Base-by-base conservation (phyloP, 805 yeast species). In the Nakazawaea pomicola region DNA sequence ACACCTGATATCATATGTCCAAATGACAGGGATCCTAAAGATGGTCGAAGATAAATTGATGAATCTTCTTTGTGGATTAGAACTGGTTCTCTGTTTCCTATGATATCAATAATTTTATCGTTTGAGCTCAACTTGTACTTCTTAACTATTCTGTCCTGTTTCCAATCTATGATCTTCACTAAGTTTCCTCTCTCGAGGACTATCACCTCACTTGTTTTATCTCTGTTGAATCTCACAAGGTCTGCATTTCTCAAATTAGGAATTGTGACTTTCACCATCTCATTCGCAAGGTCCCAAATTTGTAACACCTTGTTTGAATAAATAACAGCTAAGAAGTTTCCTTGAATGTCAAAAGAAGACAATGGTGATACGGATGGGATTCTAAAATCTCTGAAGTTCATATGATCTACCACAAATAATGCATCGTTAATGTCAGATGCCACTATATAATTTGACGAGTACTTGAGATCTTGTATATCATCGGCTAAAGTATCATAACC, bases 231-330 rank as follows among this genome's bases (percentile, higher is more conserved):
- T 24, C 18, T 34, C 8, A 25, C 37, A 4, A 34, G 15, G 4
- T 16, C 17, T 6, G 29, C 29, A 9, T 24, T 24, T 25, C 10
- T n/a, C n/a, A n/a, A n/a, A n/a, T n/a, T n/a, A n/a, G n/a, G n/a
- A n/a, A n/a, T n/a, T n/a, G n/a, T n/a, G n/a, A n/a, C n/a, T n/a
- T n/a, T n/a, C n/a, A n/a, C n/a, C n/a, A n/a, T n/a, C n/a, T n/a
- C n/a, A n/a, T n/a, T n/a, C n/a, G n/a, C n/a, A n/a, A n/a, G n/a
- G 16, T 37, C 29, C 33, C 34, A 37, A 15, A 37, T 29, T 14
- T 37, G 9, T 14, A 37, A 14, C n/a, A 12, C 12, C 15, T 20
- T 16, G 18, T 21, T 17, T 7, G 11, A 5, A 16, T 37, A 37
- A n/a, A 37, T 11, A 9, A 37, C 25, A n/a, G 27, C 32, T 14